Percentiles rank a stretch among this genome's conserved stretches.
Conservation (phyloP, 306 rosid genomes). For the Inga laurina region DNA sequence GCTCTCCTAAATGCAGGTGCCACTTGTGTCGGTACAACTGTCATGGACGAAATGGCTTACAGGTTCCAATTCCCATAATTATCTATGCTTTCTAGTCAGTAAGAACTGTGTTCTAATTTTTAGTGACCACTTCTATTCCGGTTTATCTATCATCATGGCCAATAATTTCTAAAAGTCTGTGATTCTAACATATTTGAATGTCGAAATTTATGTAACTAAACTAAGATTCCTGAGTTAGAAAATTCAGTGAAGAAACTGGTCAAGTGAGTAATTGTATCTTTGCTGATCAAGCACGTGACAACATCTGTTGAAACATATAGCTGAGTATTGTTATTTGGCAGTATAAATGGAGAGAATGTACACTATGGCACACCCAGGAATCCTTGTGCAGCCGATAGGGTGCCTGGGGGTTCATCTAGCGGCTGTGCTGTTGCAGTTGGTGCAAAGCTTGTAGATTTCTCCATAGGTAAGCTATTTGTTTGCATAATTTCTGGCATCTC, state of each 20-base stretch:
- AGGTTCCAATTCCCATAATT: slow-evolving; percentile 44
- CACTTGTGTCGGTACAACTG: slow-evolving; percentile 78
- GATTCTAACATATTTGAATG: neutral
- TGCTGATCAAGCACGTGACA: slow-evolving; percentile 9
- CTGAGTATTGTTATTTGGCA: slow-evolving; percentile 28
- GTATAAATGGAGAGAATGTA: slow-evolving; percentile 53
- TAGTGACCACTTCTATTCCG: neutral
- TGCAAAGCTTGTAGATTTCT: slow-evolving; percentile 83
- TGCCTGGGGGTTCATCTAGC: slow-evolving; percentile 64
- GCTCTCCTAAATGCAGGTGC: slow-evolving; percentile 76
- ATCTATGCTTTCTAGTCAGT: neutral
- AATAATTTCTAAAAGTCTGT: neutral
- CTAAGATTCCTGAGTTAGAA: neutral
- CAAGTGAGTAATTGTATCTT: neutral
- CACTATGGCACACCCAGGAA: slow-evolving; percentile 59
- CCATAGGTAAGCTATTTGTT: slow-evolving; percentile 57
- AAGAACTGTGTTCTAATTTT: neutral
- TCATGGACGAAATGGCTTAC: slow-evolving; percentile 97
- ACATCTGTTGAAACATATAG: slow-evolving; percentile 1
- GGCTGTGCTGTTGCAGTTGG: slow-evolving; percentile 78
- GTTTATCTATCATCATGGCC: neutral
- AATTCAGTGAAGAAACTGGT: slow-evolving; percentile 5
- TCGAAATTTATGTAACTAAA: neutral
- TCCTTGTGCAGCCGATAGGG: slow-evolving; percentile 51
- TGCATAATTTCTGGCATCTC: slow-evolving; percentile 23